phyloP scores from a whole-genome alignment of 176 grass and related monocot species.

The barley (Hordeum vulgare) region DNA sequence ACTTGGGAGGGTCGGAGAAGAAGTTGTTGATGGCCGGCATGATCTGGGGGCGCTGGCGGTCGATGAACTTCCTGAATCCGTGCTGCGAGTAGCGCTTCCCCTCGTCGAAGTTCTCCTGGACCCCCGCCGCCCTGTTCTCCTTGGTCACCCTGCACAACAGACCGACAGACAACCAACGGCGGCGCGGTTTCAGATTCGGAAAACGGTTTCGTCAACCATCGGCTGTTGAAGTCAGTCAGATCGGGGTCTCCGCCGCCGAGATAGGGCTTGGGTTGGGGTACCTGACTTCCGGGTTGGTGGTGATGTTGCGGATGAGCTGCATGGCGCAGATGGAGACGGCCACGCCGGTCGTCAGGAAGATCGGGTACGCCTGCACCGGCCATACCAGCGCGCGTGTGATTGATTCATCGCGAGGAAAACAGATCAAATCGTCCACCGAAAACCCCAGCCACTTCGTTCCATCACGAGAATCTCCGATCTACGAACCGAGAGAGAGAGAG shows the following conservation, averaged over 20 bases:
- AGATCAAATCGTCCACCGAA: background rate
- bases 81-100: conserved; percentile 41
- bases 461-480: background rate
- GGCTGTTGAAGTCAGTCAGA: background rate
- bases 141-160: conserved; percentile 36
- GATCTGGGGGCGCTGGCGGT: conserved; percentile 38
- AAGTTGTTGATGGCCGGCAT: conserved; percentile 41
- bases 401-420: background rate
- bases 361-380: conserved; percentile 38
- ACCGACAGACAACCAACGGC: background rate
- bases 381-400: background rate
- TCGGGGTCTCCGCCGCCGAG: background rate
- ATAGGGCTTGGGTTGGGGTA: background rate
- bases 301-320: conserved; percentile 54
- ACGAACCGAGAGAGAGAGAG: background rate
- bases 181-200: no score
- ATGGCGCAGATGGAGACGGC: conserved; percentile 43
- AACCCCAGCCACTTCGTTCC: background rate
- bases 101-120: conserved; percentile 53
- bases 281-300: conserved; percentile 51
- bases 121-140: conserved; percentile 41
- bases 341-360: conserved; percentile 29
- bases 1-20: conserved; percentile 36
- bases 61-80: conserved; percentile 36
- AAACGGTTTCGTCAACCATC: no score